Evolutionary conservation across 1,284 basidiomycete species (phyloP), one percentile per base, ranked within the genome.

Genomic region (Waitea zeae): DNA sequence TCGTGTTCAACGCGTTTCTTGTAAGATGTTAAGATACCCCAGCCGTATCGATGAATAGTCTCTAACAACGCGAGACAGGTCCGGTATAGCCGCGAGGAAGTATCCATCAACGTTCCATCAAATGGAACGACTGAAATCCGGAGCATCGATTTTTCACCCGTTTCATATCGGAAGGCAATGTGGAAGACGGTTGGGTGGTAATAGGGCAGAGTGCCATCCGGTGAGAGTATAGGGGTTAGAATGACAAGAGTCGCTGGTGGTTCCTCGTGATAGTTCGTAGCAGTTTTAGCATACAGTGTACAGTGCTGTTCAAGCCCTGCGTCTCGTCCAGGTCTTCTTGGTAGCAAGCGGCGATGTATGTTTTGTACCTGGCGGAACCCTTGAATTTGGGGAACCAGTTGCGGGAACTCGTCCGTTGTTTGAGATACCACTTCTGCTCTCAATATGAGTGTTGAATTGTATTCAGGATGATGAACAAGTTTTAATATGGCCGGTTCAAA

Each of bases 1-100:
- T 97, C 92, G 48, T 97, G 93, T 5, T 64, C 49, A 1, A 92
- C 79, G 1, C 89, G 70, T 50, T 96, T 96, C 50, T 72, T 67
- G 57, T 95, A 96, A 33, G 78, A 70, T 1, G 72, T 75, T 42
- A 75, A 47, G 2, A 69, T 66, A 4, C 92, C 90, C 71, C 77
- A 86, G 7, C 81, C 79, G 48, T 95, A 87, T 31, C 83, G 71
- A 52, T 88, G 79, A 13, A 92, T 51, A 0, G 80, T 74, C 39
- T 89, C 82, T 7, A 96, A 64, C 5, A 97, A 66, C 0, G 76
- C 67, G 3, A 88, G 58, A 24, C 73, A 78, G 0, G 87, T 95
- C 13, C 88, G 70, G 42, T 81, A 79, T 0, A 93, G 60, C 3
- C 87, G 60, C 1, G 74, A 70, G 38, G 64, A 59, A 0, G 58